Evolutionary conservation across 1,139 yeast genomes (phyloP).

Genomic region (Blastobotrys serpentis): DNA sequence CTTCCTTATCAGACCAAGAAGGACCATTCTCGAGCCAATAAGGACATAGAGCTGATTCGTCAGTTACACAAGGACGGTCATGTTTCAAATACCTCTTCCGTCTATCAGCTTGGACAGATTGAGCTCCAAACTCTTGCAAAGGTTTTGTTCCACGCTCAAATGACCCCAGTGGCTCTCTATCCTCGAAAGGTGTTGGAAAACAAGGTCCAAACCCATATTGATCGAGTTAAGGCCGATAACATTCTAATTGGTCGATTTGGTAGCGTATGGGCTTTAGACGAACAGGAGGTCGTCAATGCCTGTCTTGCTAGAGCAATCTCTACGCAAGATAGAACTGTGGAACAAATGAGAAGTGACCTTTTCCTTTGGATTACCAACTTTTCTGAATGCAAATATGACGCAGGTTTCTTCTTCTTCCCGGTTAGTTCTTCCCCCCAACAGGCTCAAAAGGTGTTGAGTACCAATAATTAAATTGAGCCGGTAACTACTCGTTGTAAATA

Average conservation of each 20-base stretch:
- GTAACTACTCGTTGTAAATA: no score
- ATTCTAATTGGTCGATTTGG: slow-evolving; percentile 34
- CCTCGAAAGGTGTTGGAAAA: slow-evolving; percentile 18
- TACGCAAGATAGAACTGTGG: slow-evolving; percentile 13
- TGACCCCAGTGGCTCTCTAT: slow-evolving; percentile 20
- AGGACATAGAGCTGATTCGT: slow-evolving; percentile 18
- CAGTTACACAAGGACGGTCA: slow-evolving; percentile 7
- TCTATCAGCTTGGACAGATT: slow-evolving; percentile 19
- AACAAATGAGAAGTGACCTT: slow-evolving; percentile 22
- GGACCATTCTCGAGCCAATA: slow-evolving; percentile 22
- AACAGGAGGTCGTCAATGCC: slow-evolving; percentile 32
- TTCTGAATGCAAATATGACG: slow-evolving; percentile 24
- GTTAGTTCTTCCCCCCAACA: slow-evolving; percentile 6
- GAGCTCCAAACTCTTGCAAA: slow-evolving; percentile 22
- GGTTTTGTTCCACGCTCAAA: slow-evolving; percentile 17
- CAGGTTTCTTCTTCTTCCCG: slow-evolving; percentile 25
- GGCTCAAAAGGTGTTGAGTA: slow-evolving; percentile 7
- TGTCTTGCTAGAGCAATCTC: slow-evolving; percentile 34
- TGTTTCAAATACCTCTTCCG: slow-evolving; percentile 17
- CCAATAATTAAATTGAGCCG: no score
- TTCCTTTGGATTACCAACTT: slow-evolving; percentile 28
- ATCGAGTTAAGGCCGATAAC: slow-evolving; percentile 32
- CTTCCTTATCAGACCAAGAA: slow-evolving; percentile 49
- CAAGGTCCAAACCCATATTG: slow-evolving; percentile 26
- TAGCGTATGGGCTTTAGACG: slow-evolving; percentile 32